phyloP scores from a whole-genome alignment of 1,284 basidiomycete species.

The Anthracocystis setariae region DNA sequence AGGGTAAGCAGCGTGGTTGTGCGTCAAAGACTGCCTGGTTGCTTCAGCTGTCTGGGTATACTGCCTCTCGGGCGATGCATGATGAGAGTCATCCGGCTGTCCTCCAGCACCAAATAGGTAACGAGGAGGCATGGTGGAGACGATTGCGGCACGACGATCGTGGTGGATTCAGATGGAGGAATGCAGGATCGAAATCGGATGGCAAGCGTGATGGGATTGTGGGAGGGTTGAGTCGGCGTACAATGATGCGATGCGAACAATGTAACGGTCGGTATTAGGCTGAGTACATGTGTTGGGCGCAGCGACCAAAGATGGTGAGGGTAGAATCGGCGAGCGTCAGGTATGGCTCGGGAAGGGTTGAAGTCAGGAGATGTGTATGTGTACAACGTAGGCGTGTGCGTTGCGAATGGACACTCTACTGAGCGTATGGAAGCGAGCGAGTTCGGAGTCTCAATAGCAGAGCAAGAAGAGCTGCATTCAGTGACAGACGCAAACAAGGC shows the following conservation, averaged over 20 bases:
- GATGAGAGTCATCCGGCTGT: slow-evolving; percentile 22
- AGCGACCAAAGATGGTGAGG: neutral
- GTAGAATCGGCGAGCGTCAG: too few relatives aligned
- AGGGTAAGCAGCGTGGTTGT: slow-evolving; percentile 37
- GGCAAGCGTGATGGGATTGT: neutral
- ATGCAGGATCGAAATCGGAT: neutral
- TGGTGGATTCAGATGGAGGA: slow-evolving; percentile 10
- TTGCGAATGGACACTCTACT: too few relatives aligned
- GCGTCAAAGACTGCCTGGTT: slow-evolving; percentile 15
- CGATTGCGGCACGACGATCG: slow-evolving; percentile 12
- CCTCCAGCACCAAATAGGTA: slow-evolving; percentile 31
- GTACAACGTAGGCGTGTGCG: too few relatives aligned
- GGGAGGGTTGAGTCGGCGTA: too few relatives aligned
- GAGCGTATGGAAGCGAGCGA: too few relatives aligned
- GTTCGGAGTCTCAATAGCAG: too few relatives aligned
- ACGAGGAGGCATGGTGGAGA: slow-evolving; percentile 32
- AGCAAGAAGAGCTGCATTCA: too few relatives aligned
- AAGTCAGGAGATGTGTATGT: too few relatives aligned
- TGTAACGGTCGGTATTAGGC: too few relatives aligned
- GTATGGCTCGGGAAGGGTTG: too few relatives aligned
- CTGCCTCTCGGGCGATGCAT: slow-evolving; percentile 13
- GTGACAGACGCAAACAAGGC: slow-evolving; percentile 2
- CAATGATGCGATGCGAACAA: too few relatives aligned
- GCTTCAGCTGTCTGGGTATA: slow-evolving; percentile 27
- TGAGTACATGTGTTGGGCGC: too few relatives aligned